Base-by-base conservation (phyloP, 768 basidiomycete genomes). In the Mycena polygramma region DNA sequence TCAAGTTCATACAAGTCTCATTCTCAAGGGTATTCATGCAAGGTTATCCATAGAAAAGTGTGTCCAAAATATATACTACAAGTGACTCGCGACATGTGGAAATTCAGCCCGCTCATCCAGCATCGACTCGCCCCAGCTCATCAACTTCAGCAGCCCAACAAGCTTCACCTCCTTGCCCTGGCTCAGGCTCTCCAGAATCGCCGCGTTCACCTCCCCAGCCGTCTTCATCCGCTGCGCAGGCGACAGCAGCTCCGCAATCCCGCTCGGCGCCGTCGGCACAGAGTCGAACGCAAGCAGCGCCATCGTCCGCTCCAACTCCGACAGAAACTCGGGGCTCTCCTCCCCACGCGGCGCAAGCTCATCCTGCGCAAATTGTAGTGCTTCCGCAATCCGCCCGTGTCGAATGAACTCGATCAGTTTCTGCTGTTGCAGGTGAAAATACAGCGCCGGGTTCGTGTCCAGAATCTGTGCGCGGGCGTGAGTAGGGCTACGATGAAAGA, bases 361-460 rank as follows among this genome's bases (percentile, higher is more conserved):
- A 59, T 90, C 88, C 75, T 98, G 95, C 3, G 98, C 98, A 83
- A 99, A 99, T 63, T 89, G 83, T 57, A 99, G 83, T 0, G 97
- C 98, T 49, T 94, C 92, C 8, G 84, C 81, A 69, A 96, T 89
- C 36, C 88, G 88, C 45, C 93, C 92, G 60, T 92, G 89, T 1
- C 97, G 93, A 74, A 99, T 98, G 74, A 88, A 91, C 80, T 99
- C 98, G 79, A 99, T 99, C 46, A 99, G 85, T 75, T 93, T 95
- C 80, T 98, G 96, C 72, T 98, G 96, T 75, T 98, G 96, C 14
- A 99, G 88, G 75, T 94, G 95, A 81, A 99, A 99, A 79, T 97
- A 97, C 60, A 99, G 83, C 14, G 90, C 90, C 10, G 95, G 94
- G 79, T 98, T 97, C 45, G 94, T 95, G 80, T 99, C 98, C 77